Conservation (phyloP, 1,284 basidiomycete genomes). For the Xerocomus minutiporus region DNA sequence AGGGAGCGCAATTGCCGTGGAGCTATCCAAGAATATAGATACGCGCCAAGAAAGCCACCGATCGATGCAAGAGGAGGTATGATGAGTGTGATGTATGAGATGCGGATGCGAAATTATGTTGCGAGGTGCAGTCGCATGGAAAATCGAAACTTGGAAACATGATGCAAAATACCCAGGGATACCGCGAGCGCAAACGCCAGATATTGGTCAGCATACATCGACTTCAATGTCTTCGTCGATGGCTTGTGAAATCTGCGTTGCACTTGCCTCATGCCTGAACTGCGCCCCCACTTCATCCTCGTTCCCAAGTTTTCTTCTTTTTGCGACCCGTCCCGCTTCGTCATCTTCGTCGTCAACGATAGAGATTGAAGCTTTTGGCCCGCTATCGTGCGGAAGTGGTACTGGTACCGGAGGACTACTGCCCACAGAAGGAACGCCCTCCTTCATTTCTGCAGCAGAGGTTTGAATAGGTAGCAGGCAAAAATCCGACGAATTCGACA, state of each 20-base stretch:
- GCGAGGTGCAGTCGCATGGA: constrained; percentile 4
- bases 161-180: not conserved
- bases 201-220: constrained; percentile 22
- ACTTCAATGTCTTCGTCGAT: constrained; percentile 30
- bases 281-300: not conserved
- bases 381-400: constrained; percentile 26
- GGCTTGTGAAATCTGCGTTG: constrained; percentile 7
- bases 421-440: constrained; percentile 17
- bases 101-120: constrained; percentile 20
- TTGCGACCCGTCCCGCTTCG: constrained; percentile 49
- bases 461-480: not conserved
- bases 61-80: constrained; percentile 20
- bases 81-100: constrained; percentile 16
- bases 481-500: constrained; percentile 13
- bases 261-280: not conserved
- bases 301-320: constrained; percentile 42
- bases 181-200: not conserved
- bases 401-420: constrained; percentile 22
- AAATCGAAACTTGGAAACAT: constrained; percentile 3
- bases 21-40: constrained; percentile 23
- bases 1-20: not conserved
- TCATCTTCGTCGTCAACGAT: constrained; percentile 56
- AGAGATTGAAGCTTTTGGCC: constrained; percentile 43
- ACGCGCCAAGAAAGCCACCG: constrained; percentile 2
- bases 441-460: constrained; percentile 12